phyloP scores from a whole-genome alignment of 257 asterid species.

The Misopates orontium region DNA sequence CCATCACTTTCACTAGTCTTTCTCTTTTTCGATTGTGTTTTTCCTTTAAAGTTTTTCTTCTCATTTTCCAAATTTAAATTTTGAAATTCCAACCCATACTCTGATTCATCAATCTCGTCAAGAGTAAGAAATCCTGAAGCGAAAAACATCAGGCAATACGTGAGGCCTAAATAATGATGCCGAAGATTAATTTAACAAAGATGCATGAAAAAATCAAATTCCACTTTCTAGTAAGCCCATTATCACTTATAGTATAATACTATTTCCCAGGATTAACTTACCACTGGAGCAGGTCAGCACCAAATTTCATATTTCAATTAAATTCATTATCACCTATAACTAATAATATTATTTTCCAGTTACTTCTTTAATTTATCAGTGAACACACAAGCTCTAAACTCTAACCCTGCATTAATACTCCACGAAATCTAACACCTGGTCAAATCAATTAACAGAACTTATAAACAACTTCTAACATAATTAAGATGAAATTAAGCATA shows the following conservation, averaged over 20 bases:
- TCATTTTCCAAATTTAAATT: constrained; percentile 28
- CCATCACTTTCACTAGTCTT: constrained; percentile 34
- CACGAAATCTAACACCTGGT: too few species aligned
- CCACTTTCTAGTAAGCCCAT: background rate
- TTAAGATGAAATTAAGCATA: constrained; percentile 17
- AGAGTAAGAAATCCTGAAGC: constrained; percentile 79
- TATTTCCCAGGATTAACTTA: background rate
- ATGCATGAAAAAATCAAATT: background rate
- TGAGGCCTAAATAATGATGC: background rate
- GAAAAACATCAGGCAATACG: constrained; percentile 17
- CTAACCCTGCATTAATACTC: too few species aligned
- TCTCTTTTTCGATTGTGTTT: constrained; percentile 42
- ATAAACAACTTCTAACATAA: background rate
- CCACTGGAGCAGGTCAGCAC: background rate
- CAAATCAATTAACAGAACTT: too few species aligned
- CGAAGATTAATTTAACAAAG: background rate
- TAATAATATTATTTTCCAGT: background rate
- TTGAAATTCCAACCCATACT: constrained; percentile 61
- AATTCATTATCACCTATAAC: background rate
- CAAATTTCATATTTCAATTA: background rate
- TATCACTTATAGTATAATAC: background rate
- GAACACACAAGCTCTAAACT: too few species aligned
- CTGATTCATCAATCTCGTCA: constrained; percentile 87
- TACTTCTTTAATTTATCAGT: background rate
- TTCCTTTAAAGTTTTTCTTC: constrained; percentile 34